These are phyloP conservation scores for Magnusiomyces clavatus DNA, from an alignment of 1,139 yeast genomes.

Conservation along the genomic window DNA sequence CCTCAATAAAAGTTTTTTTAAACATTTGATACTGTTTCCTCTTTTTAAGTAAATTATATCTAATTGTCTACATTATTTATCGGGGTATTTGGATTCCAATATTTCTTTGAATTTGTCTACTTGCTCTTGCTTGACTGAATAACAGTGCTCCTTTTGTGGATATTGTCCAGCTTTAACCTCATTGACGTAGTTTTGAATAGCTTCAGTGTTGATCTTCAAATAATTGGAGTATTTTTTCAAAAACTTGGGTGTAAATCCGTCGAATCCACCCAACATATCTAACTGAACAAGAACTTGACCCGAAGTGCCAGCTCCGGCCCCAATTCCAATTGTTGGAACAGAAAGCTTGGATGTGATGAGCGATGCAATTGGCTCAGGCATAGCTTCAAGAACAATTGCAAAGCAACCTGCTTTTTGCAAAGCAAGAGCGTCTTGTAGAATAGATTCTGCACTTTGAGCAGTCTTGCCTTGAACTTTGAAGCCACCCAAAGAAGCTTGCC, in stretches of 20 bases:
- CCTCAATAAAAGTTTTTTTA: no score
- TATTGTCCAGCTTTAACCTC: slow-evolving; percentile 53
- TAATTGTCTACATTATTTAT: not conserved
- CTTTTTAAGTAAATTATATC: no score
- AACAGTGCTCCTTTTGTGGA: slow-evolving; percentile 66
- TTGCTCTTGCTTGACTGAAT: slow-evolving; percentile 60
- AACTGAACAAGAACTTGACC: slow-evolving; percentile 90
- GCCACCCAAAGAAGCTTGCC: slow-evolving; percentile 74
- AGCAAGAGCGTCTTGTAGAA: slow-evolving; percentile 60
- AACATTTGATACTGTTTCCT: no score
- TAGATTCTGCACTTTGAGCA: slow-evolving; percentile 46
- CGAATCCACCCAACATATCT: slow-evolving; percentile 67
- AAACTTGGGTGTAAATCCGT: slow-evolving; percentile 58
- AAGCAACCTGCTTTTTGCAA: slow-evolving; percentile 76
- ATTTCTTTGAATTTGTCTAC: slow-evolving; percentile 40
- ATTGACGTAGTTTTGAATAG: slow-evolving; percentile 44
- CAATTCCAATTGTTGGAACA: slow-evolving; percentile 90
- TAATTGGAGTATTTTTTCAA: slow-evolving; percentile 61
- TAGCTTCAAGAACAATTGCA: slow-evolving; percentile 70
- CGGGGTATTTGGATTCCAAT: slow-evolving; percentile 17
- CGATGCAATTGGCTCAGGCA: slow-evolving; percentile 69
- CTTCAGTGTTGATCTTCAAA: slow-evolving; percentile 43
- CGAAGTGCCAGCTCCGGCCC: slow-evolving; percentile 78
- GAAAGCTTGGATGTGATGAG: slow-evolving; percentile 50
- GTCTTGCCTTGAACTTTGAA: slow-evolving; percentile 76